phyloP scores from a whole-genome alignment of 106 monocot genomes.

The Allium cepa region DNA sequence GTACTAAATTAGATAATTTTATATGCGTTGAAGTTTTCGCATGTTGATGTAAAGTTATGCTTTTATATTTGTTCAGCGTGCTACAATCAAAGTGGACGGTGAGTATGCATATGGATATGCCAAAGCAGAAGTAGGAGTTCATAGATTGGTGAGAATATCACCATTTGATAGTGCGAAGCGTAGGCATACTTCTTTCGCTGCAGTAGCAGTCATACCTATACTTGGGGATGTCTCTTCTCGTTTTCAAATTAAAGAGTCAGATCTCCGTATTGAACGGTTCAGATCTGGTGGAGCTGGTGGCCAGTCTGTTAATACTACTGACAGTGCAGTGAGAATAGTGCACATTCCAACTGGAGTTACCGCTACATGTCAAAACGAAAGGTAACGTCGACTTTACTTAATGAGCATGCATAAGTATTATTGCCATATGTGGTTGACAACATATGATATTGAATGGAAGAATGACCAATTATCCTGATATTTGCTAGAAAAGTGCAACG shows the following conservation, averaged over 20 bases:
- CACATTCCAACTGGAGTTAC: constrained; percentile 90
- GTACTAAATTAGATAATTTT: too few species aligned
- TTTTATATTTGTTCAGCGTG: constrained; percentile 41
- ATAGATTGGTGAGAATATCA: constrained; percentile 94
- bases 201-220: constrained; percentile 96
- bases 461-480: too few species aligned
- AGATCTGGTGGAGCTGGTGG: constrained; percentile 93
- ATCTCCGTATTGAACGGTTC: constrained; percentile 91
- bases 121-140: constrained; percentile 96
- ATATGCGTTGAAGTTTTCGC: too few species aligned
- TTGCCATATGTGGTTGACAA: too few species aligned
- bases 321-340: constrained; percentile 92
- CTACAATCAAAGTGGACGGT: constrained; percentile 92
- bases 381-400: constrained; percentile 19
- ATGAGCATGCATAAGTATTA: too few species aligned
- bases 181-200: constrained; percentile 93
- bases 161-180: constrained; percentile 95
- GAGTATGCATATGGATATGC: constrained; percentile 95
- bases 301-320: constrained; percentile 91
- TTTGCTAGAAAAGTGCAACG: too few species aligned
- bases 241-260: constrained; percentile 91
- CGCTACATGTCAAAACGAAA: constrained; percentile 98
- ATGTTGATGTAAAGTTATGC: too few species aligned
- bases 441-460: too few species aligned
- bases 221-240: constrained; percentile 54